Percentiles rank a stretch among this genome's conserved stretches.
phyloP scores from a whole-genome alignment of 2,329 filamentous ascomycete species.

The Sarocladiaceae sp. region DNA sequence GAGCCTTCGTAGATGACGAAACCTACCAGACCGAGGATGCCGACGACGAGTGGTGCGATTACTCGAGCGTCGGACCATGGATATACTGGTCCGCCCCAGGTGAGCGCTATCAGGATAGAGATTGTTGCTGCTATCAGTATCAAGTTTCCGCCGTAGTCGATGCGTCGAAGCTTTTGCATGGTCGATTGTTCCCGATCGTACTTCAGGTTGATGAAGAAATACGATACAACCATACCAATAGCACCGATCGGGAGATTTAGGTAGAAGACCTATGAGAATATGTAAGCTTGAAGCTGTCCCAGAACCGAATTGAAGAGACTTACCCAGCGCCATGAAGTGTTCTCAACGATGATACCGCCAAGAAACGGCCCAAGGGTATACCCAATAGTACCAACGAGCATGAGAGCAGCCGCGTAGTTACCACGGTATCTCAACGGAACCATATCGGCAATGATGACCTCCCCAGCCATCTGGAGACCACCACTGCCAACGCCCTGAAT shows the following conservation, averaged over 20 bases:
- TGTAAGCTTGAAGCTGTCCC: not conserved
- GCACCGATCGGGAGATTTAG: constrained; percentile 28
- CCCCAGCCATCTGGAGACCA: constrained; percentile 26
- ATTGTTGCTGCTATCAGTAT: constrained; percentile 30
- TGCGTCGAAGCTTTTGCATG: constrained; percentile 13
- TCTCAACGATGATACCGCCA: constrained; percentile 9
- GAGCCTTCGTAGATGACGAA: constrained; percentile 25
- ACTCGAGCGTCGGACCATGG: constrained; percentile 9
- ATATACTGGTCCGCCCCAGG: constrained; percentile 13
- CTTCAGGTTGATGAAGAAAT: constrained; percentile 17
- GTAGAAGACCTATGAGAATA: constrained; percentile 26
- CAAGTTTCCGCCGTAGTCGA: constrained; percentile 36
- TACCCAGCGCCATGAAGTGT: constrained; percentile 10
- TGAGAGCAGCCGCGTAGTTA: constrained; percentile 32
- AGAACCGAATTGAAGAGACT: not conserved
- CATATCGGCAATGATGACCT: constrained; percentile 36
- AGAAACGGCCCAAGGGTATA: constrained; percentile 17
- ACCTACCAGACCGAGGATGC: constrained; percentile 25
- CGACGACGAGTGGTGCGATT: constrained; percentile 30
- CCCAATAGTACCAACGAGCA: constrained; percentile 28
- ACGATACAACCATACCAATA: constrained; percentile 15
- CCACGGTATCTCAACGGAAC: constrained; percentile 44
- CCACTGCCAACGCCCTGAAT: constrained; percentile 39
- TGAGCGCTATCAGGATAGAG: constrained; percentile 16
- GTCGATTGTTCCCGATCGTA: constrained; percentile 13